These are phyloP conservation scores for Tuber magnatum DNA, from an alignment of 495 filamentous ascomycete genomes.

Conservation along the genomic window DNA sequence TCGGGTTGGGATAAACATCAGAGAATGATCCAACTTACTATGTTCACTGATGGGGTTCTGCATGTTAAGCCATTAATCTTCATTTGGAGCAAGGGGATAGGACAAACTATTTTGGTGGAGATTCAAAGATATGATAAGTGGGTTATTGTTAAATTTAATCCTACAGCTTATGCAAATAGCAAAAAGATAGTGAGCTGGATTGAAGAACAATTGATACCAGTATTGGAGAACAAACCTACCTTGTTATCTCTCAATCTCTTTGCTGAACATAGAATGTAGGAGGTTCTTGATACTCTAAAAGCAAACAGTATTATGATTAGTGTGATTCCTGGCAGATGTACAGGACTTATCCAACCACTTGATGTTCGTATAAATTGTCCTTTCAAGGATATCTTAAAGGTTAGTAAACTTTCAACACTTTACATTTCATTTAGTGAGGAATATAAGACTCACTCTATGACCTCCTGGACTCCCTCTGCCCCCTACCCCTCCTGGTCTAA, in stretches of 20 bases:
- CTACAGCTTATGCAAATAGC: too few relatives aligned
- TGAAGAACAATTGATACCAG: neutral
- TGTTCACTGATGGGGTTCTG: neutral
- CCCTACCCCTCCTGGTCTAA: too few relatives aligned
- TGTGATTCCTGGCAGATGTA: neutral
- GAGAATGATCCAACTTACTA: neutral
- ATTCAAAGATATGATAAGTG: neutral
- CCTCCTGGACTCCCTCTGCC: too few relatives aligned
- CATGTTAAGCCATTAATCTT: too few relatives aligned
- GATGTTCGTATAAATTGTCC: too few relatives aligned
- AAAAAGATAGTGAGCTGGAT: neutral
- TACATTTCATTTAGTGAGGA: too few relatives aligned
- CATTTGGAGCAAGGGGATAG: neutral
- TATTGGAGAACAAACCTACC: neutral
- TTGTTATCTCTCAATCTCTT: neutral
- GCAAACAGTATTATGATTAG: neutral
- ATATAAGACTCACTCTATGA: too few relatives aligned
- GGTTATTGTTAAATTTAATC: conserved; percentile 3
- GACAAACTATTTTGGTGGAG: neutral
- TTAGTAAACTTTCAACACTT: too few relatives aligned
- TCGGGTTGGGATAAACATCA: conserved; percentile 5
- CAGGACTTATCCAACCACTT: neutral
- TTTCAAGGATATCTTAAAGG: too few relatives aligned
- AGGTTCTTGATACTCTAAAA: too few relatives aligned
- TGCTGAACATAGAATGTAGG: neutral